Percentiles rank a stretch among this genome's conserved stretches.
Conservation (phyloP, 345 rosid genomes). For the Gossypium arboreum region DNA sequence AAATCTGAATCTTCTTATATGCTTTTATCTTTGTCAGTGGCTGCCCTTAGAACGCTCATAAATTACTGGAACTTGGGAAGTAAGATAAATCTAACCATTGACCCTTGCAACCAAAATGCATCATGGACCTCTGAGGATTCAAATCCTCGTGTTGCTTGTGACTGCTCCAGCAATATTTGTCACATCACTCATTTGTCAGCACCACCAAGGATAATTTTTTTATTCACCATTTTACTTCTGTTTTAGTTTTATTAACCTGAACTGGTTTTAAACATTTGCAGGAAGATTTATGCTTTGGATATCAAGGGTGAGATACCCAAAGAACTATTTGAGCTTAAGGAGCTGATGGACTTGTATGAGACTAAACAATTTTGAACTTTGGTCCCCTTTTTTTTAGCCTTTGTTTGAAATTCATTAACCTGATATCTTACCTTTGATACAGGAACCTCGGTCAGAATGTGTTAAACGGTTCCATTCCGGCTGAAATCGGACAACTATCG, state of each 20-base stretch:
- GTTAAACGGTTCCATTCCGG: slow-evolving; percentile 43
- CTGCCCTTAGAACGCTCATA: slow-evolving; percentile 41
- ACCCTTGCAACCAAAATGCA: slow-evolving; percentile 42
- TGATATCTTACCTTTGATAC: slow-evolving; percentile 8
- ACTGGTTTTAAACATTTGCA: slow-evolving; percentile 17
- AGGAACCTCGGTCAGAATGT: slow-evolving; percentile 57
- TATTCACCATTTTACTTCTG: neutral
- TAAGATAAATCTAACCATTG: slow-evolving; percentile 32
- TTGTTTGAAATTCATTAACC: neutral
- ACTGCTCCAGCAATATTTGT: slow-evolving; percentile 39
- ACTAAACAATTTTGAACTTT: neutral
- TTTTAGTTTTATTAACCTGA: neutral
- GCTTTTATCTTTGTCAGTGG: slow-evolving; percentile 27
- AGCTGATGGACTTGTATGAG: slow-evolving; percentile 46
- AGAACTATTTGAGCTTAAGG: slow-evolving; percentile 43
- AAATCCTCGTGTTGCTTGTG: slow-evolving; percentile 48
- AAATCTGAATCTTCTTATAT: neutral
- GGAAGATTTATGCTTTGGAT: slow-evolving; percentile 63
- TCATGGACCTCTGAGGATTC: slow-evolving; percentile 33
- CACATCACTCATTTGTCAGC: slow-evolving; percentile 47
- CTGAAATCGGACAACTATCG: slow-evolving; percentile 41
- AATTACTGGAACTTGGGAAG: slow-evolving; percentile 45
- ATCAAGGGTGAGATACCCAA: slow-evolving; percentile 45
- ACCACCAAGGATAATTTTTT: neutral
- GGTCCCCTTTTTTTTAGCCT: neutral